Evolutionary conservation across 228 moss, liverwort and hornwort species (phyloP), one percentile per base, ranked within the genome.

Genomic region (Sphagnum fallax): DNA sequence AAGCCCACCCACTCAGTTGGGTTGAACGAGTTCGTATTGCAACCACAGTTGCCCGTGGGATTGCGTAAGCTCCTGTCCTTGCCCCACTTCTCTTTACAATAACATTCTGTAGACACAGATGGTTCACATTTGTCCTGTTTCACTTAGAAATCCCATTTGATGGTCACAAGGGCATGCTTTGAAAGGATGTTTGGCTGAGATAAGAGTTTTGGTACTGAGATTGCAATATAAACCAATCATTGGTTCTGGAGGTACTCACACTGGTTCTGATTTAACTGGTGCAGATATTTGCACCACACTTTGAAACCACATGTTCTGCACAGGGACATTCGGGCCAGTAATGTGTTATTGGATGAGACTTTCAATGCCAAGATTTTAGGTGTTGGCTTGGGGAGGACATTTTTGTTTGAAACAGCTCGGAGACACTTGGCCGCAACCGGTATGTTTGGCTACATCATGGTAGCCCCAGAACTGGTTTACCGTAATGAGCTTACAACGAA

Each of bases 281-380:
- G 74, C 92, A 95, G 95, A 70, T 92, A 86, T 63, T 81, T 95
- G 55, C 95, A 95, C 61, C 92, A 95, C 70, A 95, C 88, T 49
- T 73, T 95, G 82, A 95, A 89, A 80, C 95, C 95, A 32, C 90
- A 92, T 72, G 92, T 95, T 60, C 92, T 90, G 70, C 95, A 92
- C 71, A 77, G 88, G 60, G 90, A 95, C 69, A 66, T 95, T 55
- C 79, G 95, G 62, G 90, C 95, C 6, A 92, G 92, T 74, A 88
- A 88, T 14, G 79, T 95, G 14, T 87, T 95, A 48, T 75, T 95
- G 78, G 95, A 95, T 68, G 84, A 90, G 6, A 75, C 83, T 48
- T 90, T 85, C 50, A 85, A 90, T 65, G 88, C 92, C 10, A 90
- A 87, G 10, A 80, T 95, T 49, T 75, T 92, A 13, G 95, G 95